Percentiles rank a stretch among this genome's conserved stretches.
These are phyloP conservation scores for Kwoniella dendrophila DNA, from an alignment of 768 basidiomycete genomes.

Conservation along the genomic window DNA sequence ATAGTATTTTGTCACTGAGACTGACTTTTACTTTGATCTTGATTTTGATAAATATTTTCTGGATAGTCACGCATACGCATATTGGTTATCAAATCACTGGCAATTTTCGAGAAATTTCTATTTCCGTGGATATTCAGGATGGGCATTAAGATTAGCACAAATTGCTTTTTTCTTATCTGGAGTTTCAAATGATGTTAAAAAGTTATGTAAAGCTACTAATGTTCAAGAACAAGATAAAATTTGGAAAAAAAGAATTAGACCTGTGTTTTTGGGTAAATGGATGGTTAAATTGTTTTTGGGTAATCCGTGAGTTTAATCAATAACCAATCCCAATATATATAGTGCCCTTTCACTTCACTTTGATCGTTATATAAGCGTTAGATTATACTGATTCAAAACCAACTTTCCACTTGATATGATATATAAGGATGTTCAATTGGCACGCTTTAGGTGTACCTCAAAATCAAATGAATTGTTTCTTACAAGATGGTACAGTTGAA, in stretches of 20 bases:
- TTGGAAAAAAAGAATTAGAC: slow-evolving; percentile 66
- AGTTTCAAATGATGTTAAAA: slow-evolving; percentile 63
- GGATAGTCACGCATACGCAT: slow-evolving; percentile 65
- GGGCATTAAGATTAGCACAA: slow-evolving; percentile 67
- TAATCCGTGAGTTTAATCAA: slow-evolving; percentile 55
- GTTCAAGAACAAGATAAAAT: slow-evolving; percentile 65
- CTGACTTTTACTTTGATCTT: background rate
- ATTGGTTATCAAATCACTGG: slow-evolving; percentile 69
- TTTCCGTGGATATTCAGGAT: slow-evolving; percentile 65
- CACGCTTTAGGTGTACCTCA: slow-evolving; percentile 75
- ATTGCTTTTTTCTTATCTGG: slow-evolving; percentile 67
- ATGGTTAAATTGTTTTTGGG: slow-evolving; percentile 63
- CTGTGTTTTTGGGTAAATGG: slow-evolving; percentile 65
- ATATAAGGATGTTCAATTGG: slow-evolving; percentile 64
- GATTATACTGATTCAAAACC: background rate
- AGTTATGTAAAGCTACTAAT: slow-evolving; percentile 63
- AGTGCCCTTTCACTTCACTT: too few species aligned
- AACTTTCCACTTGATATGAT: background rate
- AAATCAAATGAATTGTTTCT: slow-evolving; percentile 68
- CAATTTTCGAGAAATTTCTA: slow-evolving; percentile 65
- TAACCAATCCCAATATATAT: too few species aligned
- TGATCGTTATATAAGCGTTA: background rate
- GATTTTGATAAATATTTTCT: background rate
- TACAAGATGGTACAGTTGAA: slow-evolving; percentile 57
- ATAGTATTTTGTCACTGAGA: background rate